Percentiles rank a stretch among this genome's conserved stretches.
These are phyloP conservation scores for Nicotiana noctiflora DNA, from an alignment of 257 asterid genomes.

Conservation along the genomic window DNA sequence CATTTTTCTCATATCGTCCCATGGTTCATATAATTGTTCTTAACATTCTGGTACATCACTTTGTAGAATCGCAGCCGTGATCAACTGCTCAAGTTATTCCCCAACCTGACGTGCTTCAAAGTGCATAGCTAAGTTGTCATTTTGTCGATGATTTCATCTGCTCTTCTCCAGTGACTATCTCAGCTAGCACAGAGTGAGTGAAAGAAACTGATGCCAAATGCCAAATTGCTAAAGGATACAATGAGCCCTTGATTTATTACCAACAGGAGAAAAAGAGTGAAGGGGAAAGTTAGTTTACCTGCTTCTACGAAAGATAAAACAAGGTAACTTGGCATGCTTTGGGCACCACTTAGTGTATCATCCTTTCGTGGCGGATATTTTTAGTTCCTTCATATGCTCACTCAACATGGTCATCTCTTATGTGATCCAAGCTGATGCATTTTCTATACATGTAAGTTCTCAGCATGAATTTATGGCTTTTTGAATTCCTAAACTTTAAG, in stretches of 20 bases:
- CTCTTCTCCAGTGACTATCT: background rate
- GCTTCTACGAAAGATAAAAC: background rate
- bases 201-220: background rate
- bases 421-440: background rate
- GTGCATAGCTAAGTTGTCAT: constrained; percentile 59
- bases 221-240: background rate
- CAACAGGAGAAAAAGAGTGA: background rate
- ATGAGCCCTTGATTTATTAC: background rate
- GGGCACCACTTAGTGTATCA: background rate
- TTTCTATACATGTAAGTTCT: background rate
- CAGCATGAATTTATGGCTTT: background rate
- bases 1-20: background rate
- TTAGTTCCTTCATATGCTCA: background rate
- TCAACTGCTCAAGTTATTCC: constrained; percentile 66
- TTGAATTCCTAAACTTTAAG: background rate
- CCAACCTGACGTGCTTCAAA: constrained; percentile 71
- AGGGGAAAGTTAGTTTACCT: background rate
- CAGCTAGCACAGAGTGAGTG: background rate
- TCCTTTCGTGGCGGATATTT: background rate
- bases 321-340: background rate
- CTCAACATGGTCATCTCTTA: background rate
- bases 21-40: background rate
- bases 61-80: constrained; percentile 63
- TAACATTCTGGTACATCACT: constrained; percentile 1
- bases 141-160: constrained; percentile 1